Conservation (phyloP, 2,329 filamentous ascomycete genomes). For the Ascochyta clinopodiicola region DNA sequence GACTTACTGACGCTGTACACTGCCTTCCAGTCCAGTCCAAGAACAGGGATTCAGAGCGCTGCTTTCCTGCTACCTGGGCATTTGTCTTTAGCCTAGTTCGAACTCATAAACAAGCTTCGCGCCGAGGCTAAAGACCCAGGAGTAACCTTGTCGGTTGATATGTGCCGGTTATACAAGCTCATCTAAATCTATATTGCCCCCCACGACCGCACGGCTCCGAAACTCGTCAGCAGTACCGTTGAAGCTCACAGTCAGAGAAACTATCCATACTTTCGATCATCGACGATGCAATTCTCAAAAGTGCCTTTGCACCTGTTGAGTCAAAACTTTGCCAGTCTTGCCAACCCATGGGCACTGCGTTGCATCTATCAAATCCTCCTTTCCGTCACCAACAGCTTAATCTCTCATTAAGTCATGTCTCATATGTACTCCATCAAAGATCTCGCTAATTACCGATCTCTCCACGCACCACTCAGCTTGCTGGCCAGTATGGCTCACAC, state of each 20-base stretch:
- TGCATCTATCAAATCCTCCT: neutral
- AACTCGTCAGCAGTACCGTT: neutral
- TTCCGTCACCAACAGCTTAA: neutral
- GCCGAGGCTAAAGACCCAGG: conserved; percentile 6
- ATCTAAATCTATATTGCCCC: conserved; percentile 11
- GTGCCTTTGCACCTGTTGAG: neutral
- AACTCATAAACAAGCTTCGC: conserved; percentile 5
- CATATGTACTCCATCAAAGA: neutral
- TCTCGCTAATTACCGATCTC: neutral
- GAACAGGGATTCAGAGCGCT: neutral
- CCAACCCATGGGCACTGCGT: neutral
- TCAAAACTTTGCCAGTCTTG: neutral
- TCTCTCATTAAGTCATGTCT: neutral
- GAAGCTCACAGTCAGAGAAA: neutral
- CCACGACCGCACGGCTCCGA: neutral
- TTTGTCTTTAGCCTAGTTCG: neutral
- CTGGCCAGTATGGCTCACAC: neutral
- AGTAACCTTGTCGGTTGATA: conserved; percentile 2
- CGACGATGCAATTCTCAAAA: neutral
- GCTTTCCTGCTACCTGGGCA: neutral
- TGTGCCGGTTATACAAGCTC: conserved; percentile 6
- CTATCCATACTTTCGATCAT: neutral
- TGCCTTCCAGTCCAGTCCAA: neutral
- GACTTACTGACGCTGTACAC: neutral
- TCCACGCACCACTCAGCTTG: neutral